Conservation (phyloP, 192 early-diverging fungal genomes). For the Entomortierella chlamydospora region DNA sequence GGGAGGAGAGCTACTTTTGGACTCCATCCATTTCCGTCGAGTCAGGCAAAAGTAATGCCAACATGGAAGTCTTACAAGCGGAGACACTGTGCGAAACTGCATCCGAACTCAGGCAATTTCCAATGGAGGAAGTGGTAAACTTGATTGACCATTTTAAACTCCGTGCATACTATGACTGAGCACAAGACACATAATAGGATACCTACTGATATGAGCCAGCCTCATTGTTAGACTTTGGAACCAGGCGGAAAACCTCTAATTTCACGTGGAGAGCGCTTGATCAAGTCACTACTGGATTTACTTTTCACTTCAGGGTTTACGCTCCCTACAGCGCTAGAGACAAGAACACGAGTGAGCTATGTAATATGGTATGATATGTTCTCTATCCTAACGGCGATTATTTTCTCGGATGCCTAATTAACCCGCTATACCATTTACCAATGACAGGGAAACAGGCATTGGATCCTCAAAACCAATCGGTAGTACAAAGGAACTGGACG, state of each 20-base stretch:
- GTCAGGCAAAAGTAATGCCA: neutral
- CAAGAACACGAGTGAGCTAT: constrained; percentile 63
- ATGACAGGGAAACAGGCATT: constrained; percentile 73
- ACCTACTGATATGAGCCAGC: neutral
- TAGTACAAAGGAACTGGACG: constrained; percentile 74
- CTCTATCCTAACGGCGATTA: too few relatives aligned
- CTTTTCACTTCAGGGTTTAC: constrained; percentile 80
- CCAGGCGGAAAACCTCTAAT: constrained; percentile 13
- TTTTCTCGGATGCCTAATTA: neutral
- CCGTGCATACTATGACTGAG: too few relatives aligned
- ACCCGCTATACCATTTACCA: neutral
- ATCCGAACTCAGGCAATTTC: too few relatives aligned
- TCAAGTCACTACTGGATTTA: constrained; percentile 62
- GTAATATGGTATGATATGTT: constrained; percentile 78
- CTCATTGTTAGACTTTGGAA: neutral
- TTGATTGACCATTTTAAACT: too few relatives aligned
- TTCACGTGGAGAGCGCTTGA: constrained; percentile 65
- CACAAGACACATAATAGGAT: too few relatives aligned
- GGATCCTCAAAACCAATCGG: constrained; percentile 77
- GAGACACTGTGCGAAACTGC: too few relatives aligned
- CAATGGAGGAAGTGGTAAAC: too few relatives aligned
- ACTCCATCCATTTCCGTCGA: constrained; percentile 18
- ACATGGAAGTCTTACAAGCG: too few relatives aligned
- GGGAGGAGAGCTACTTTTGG: constrained; percentile 80
- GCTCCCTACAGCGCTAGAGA: constrained; percentile 64